These are phyloP conservation scores for Paramecium octaurelia DNA, from an alignment of 73 alveolate genomes.

Conservation along the genomic window DNA sequence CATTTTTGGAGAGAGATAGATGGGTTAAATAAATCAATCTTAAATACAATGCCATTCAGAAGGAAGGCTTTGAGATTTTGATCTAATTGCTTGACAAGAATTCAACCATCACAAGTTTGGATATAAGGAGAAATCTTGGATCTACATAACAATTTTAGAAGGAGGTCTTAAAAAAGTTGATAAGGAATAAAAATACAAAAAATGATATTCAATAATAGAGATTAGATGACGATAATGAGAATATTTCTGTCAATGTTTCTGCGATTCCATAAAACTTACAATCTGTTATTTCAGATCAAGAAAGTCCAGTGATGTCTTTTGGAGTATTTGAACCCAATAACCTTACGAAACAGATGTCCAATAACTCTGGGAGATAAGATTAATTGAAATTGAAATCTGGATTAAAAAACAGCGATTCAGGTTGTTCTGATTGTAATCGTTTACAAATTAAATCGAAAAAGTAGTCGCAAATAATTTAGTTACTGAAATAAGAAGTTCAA, in stretches of 20 bases:
- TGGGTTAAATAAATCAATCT: background rate
- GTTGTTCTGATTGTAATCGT: background rate
- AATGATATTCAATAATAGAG: background rate
- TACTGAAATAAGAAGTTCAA: background rate
- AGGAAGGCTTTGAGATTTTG: background rate
- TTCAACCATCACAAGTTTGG: background rate
- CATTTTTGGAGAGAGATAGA: slow-evolving; percentile 16
- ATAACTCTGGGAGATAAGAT: background rate
- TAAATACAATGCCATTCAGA: background rate
- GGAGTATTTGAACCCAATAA: slow-evolving; percentile 11
- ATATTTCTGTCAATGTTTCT: slow-evolving; percentile 36
- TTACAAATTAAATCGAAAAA: background rate
- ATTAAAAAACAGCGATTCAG: background rate
- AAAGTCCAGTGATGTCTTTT: slow-evolving; percentile 41
- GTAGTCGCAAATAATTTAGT: background rate
- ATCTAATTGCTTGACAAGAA: background rate
- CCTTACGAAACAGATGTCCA: background rate
- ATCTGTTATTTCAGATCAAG: slow-evolving; percentile 25
- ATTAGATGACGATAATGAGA: background rate
- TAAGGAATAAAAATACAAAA: background rate
- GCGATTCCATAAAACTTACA: background rate
- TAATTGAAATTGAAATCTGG: slow-evolving; percentile 24
- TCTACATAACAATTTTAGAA: background rate
- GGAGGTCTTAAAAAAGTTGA: background rate
- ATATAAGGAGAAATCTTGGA: background rate